Percentiles rank a stretch among this genome's conserved stretches.
phyloP scores from a whole-genome alignment of 495 filamentous ascomycete species.

The Glarea lozoyensis region DNA sequence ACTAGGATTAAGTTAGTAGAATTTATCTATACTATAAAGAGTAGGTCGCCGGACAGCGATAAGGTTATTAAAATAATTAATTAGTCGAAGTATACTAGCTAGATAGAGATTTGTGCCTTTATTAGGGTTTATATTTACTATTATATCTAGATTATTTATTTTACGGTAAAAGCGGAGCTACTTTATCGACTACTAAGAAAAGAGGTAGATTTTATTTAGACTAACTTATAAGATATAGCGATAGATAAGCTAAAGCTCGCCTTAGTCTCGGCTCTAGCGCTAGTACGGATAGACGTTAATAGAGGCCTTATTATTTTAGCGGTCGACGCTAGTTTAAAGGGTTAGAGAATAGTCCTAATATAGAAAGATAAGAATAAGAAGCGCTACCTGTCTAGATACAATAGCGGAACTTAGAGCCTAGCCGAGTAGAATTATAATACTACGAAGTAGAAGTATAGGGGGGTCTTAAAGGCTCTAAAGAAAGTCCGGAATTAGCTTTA shows the following conservation, averaged over 20 bases:
- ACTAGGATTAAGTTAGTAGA: neutral
- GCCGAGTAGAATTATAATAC: slow-evolving; percentile 3
- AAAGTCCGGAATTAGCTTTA: neutral
- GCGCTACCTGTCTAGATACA: neutral
- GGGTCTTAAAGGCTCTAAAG: slow-evolving; percentile 4
- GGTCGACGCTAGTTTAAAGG: neutral
- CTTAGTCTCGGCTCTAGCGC: neutral
- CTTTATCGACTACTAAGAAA: slow-evolving; percentile 1
- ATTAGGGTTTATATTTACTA: slow-evolving; percentile 3
- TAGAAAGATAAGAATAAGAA: neutral
- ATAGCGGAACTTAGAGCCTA: neutral
- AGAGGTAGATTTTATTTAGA: neutral
- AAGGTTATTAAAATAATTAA: slow-evolving; percentile 4
- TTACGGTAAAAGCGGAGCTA: neutral
- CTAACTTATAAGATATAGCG: neutral
- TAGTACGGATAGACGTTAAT: neutral
- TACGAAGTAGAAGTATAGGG: slow-evolving; percentile 2
- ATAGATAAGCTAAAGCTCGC: neutral
- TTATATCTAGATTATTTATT: slow-evolving; percentile 1
- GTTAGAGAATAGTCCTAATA: neutral
- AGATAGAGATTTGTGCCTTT: neutral
- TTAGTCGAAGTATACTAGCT: neutral
- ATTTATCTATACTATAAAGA: neutral
- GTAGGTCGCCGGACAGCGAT: neutral
- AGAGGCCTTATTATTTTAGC: neutral